Evolutionary conservation across 805 yeast genomes (phyloP), one percentile per base, ranked within the genome.

Genomic region (Candida anglica): DNA sequence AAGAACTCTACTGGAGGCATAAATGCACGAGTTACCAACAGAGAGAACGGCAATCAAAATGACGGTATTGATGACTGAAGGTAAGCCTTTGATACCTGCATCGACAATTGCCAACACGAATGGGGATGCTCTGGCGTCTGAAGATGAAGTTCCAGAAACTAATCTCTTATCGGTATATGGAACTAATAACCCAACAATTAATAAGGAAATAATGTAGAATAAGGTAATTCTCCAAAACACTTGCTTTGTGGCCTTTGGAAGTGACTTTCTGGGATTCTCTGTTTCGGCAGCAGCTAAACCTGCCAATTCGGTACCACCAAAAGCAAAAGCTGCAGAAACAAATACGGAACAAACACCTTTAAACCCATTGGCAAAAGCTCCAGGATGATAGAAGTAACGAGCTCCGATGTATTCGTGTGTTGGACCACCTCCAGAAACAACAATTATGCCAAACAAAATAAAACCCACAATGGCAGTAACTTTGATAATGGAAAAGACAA

Each of bases 1-100:
- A 41, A 81, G 60, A 8, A 85, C 77, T 56, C 89, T 73, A 11
- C 86, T 77, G 41, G 83, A 74, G 7, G 80, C 86, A 50, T 71
- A 82, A 7, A 80, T 81, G 1, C 85, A 73, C 7, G 86, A 75
- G 55, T 81, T 81, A 26, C 86, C 89, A 13, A 81, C 88, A 3
- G 87, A 80, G 32, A 81, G 59, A n/a, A 81, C 80, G 1, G 89
- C 73, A 40, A 81, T 70, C 53, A 81, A 55, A 45, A 82, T 79
- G 26, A 81, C 85, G 0, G 73, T 87, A 48, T 82, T 82, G 74
- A 82, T 71, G 27, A 82, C 69, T 7, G 81, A 73, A 11, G 88
- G 86, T 37, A 82, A 65, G 15, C 78, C 88, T 16, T 56, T 55
- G 43, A 82, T 80, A 19, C 83, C 79, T 19, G 83, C 87, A 46